Evolutionary conservation across 306 rosid species (phyloP).

Genomic region (Albizia julibrissin): DNA sequence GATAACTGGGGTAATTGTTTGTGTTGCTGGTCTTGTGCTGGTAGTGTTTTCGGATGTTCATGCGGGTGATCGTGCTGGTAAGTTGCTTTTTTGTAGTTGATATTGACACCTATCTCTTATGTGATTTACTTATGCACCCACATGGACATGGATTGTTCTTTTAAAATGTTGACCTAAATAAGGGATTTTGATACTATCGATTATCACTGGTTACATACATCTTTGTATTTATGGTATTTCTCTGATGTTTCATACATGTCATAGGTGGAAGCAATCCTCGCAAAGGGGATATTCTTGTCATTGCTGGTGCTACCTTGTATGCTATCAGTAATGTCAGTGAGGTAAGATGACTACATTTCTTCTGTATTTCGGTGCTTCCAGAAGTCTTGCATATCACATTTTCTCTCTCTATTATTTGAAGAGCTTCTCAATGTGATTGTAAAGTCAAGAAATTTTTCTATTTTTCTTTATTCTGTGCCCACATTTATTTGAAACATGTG

Average conservation of each 20-base stretch:
- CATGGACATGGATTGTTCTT: not conserved
- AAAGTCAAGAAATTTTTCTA: not conserved
- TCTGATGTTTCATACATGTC: constrained; percentile 38
- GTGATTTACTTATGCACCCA: not conserved
- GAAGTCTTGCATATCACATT: not conserved
- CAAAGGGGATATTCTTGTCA: constrained; percentile 64
- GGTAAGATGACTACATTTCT: constrained; percentile 42
- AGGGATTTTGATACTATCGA: constrained; percentile 11
- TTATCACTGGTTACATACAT: constrained; percentile 6
- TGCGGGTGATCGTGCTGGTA: constrained; percentile 82
- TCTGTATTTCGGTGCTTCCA: not conserved
- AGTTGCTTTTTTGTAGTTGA: constrained; percentile 5
- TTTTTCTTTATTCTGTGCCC: not conserved
- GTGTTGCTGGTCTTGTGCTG: constrained; percentile 82
- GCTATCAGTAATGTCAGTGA: constrained; percentile 86
- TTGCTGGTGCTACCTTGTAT: constrained; percentile 82
- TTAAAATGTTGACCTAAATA: not conserved
- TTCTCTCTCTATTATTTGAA: not conserved
- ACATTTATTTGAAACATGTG: not conserved
- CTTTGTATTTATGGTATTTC: constrained; percentile 5
- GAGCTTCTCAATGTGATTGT: not conserved
- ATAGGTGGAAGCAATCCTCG: constrained; percentile 76
- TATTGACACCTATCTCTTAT: constrained; percentile 12
- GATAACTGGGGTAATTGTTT: constrained; percentile 74
- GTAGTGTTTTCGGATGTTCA: constrained; percentile 96